These are phyloP conservation scores for Neurospora terricola DNA, from an alignment of 495 filamentous ascomycete genomes.

Conservation along the genomic window DNA sequence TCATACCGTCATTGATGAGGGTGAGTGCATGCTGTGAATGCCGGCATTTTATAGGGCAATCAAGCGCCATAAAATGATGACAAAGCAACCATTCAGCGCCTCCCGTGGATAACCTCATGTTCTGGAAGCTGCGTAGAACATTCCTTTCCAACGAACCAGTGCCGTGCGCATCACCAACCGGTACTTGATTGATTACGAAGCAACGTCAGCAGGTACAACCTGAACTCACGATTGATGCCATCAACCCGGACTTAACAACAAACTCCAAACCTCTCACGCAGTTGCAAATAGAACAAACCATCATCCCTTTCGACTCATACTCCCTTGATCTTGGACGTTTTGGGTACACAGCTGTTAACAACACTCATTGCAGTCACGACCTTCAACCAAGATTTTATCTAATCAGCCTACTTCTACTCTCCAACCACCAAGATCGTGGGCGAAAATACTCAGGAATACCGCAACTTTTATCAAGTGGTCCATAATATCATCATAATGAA, in stretches of 20 bases:
- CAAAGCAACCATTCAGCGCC: not conserved
- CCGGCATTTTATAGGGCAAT: not conserved
- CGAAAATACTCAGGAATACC: not conserved
- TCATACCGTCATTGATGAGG: not conserved
- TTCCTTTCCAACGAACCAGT: not conserved
- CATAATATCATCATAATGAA: not conserved
- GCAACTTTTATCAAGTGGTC: not conserved
- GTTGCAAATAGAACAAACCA: not conserved
- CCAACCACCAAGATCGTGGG: not conserved
- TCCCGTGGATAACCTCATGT: not conserved
- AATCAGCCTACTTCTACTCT: not conserved
- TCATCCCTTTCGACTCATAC: not conserved
- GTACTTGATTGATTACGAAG: not conserved
- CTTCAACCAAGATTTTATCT: not conserved
- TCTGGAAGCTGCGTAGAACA: not conserved
- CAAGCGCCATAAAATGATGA: not conserved
- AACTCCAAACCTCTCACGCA: not conserved
- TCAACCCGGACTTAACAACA: not conserved
- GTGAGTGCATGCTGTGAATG: not conserved
- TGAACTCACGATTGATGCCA: not conserved
- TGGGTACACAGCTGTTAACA: not conserved
- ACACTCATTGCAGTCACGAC: not conserved
- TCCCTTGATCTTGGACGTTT: not conserved
- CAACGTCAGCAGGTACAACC: not conserved
- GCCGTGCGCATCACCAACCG: not conserved